Evolutionary conservation across 805 yeast species (phyloP), one percentile per base, ranked within the genome.

Genomic region (Zygosaccharomyces rouxii): DNA sequence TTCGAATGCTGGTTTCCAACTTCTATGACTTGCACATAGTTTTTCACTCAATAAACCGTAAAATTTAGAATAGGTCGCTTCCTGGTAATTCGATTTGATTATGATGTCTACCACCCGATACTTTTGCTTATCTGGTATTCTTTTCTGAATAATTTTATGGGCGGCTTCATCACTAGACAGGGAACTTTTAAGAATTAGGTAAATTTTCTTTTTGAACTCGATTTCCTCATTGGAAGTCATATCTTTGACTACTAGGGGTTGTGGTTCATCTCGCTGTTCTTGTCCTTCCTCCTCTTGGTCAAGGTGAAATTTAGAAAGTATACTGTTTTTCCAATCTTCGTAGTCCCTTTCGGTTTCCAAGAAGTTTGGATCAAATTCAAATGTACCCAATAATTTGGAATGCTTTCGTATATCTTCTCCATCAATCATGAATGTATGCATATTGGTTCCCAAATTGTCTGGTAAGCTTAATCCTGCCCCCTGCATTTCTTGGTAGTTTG

Each of bases 101-200:
- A 92, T 68, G 79, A 86, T 85, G 55, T 85, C 89, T 6, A 79
- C 81, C 11, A 88, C 72, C 55, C 78, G 76, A 4, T 66, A 66
- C 55, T 82, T 79, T 39, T 77, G 72, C 7, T 71, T 63, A 11
- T 56, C 62, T 0, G 70, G 67, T 11, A 74, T 69, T 7, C 73
- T 58, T 10, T 86, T 58, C 58, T 77, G 78, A 35, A 86, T 56
- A 5, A 94, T 68, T 64, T 90, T 90, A 64, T 90, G 98, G 1
- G 88, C 89, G 0, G 96, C 92, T 71, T 94, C 99, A 55, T 88
- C 96, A 4, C 90, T 81, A 0, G 95, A 83, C 83, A 92, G 79
- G 51, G 96, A 82, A 19, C 97, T 88, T 84, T 87, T 89, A 7
- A 94, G 71, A 0, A 92, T 84, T 25, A 90, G 69, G 58, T 92